Evolutionary conservation across 495 filamentous ascomycete species (phyloP), one percentile per base, ranked within the genome.

Genomic region (Oidiodendron maius): DNA sequence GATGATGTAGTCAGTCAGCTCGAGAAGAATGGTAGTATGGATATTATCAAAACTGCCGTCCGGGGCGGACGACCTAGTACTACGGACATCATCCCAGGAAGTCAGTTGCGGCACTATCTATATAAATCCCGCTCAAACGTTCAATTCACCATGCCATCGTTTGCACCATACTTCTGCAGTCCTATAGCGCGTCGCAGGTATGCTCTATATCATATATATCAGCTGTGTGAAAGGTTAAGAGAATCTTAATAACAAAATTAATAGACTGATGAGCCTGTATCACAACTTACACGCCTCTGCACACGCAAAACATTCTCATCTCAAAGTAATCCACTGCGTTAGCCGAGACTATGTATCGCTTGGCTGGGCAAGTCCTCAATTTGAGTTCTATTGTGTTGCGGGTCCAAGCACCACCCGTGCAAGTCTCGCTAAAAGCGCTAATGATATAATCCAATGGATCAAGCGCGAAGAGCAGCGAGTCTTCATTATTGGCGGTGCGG

Each of bases 361-460:
- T 26, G 93, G 86, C 4, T 97, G 93, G 93, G 76, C 85, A 32
- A 95, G 90, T 16, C 88, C 89, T 2, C 60, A 83, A 0, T 96
- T 96, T 52, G 94, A 98, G 63, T 72, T 98, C 41, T 98, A 96
- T 70, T 91, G 87, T 61, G 83, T 97, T 6, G 89, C 90, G n/a
- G 85, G 85, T 12, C 80, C 82, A 3, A 82, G 84, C 41, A 77
- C 84, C 39, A 84, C 81, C 52, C 75, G 91, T n/a, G 79, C 82
- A 39, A 81, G 82, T 12, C 72, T 97, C 45, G 86, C 88, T 16
- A 84, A 91, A 64, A 86, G 84, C 16, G 94, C 90, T 11, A 93
- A 87, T 52, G 82, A 84, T 61, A 77, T 97, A 30, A 80, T 89
- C 6, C 83, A 87, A 58, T 99, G 91, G 91, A 83, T 90, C 3